Evolutionary conservation across 2,329 filamentous ascomycete species (phyloP).

Genomic region (Cladosporium sp.): DNA sequence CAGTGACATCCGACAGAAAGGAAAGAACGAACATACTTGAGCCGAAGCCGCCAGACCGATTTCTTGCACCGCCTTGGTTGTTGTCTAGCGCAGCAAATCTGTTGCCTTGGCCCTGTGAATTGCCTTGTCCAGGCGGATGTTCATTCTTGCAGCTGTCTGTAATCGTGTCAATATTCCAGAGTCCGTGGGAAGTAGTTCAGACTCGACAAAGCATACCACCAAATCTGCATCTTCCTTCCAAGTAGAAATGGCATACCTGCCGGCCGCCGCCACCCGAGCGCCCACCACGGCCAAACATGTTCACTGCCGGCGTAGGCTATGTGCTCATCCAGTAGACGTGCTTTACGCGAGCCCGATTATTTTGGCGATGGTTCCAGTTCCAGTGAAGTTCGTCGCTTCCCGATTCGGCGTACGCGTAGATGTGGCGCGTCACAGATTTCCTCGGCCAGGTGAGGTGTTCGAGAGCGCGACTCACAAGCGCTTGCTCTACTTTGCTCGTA

Average conservation of each 20-base stretch:
- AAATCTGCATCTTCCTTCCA: constrained; percentile 61
- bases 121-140: constrained; percentile 47
- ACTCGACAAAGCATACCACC: constrained; percentile 48
- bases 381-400: background rate
- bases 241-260: constrained; percentile 59
- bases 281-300: constrained; percentile 10
- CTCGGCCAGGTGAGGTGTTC: no score
- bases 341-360: background rate
- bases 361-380: background rate
- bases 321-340: background rate
- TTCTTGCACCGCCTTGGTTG: constrained; percentile 26
- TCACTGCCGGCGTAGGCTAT: background rate
- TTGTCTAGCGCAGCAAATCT: constrained; percentile 54
- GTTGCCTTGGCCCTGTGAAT: constrained; percentile 36
- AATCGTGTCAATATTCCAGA: constrained; percentile 1
- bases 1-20: background rate
- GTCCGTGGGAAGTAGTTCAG: background rate
- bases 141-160: constrained; percentile 57
- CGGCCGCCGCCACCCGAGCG: constrained; percentile 10
- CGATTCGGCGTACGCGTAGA: constrained; percentile 5
- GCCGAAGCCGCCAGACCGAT: constrained; percentile 21
- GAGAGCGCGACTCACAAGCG: no score
- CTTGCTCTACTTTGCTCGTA: no score
- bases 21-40: constrained; percentile 16
- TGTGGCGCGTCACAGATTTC: background rate